These are phyloP conservation scores for Akanthomyces lecanii DNA, from an alignment of 2,329 filamentous ascomycete species.

Conservation along the genomic window DNA sequence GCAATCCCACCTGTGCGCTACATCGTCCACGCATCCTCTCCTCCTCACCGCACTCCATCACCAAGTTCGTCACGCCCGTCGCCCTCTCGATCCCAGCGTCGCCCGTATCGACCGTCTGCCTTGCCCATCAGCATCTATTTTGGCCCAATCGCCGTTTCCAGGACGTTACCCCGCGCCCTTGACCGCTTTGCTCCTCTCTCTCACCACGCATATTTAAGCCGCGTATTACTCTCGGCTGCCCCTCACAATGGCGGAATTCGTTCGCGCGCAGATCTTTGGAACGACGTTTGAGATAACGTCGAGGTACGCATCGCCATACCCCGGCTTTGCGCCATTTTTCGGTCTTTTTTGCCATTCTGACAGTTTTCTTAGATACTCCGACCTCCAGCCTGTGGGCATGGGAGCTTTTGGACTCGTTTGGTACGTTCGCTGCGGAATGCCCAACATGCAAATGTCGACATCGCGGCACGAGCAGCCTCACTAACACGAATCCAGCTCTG, in stretches of 20 bases:
- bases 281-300: conserved; percentile 99
- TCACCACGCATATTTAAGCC: conserved; percentile 2
- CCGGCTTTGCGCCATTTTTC: not conserved
- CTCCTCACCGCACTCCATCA: conserved; percentile 5
- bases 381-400: conserved; percentile 98
- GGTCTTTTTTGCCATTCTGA: not conserved
- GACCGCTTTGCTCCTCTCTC: conserved; percentile 1
- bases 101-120: not conserved
- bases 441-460: not conserved
- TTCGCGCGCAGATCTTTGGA: conserved; percentile 98
- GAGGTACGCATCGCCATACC: conserved; percentile 55
- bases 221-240: conserved; percentile 18
- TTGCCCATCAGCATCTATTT: not conserved
- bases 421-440: conserved; percentile 47
- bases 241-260: conserved; percentile 92
- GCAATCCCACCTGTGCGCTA: conserved; percentile 2
- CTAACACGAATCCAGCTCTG: conserved; percentile 59
- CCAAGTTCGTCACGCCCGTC: not conserved
- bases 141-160: not conserved
- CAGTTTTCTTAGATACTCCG: conserved; percentile 69
- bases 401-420: conserved; percentile 97
- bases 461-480: not conserved
- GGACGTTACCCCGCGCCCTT: conserved; percentile 11
- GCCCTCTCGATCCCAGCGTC: not conserved
- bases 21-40: conserved; percentile 11